Percentiles rank a stretch among this genome's conserved stretches.
phyloP scores from a whole-genome alignment of 306 rosid genomes.

The Fragaria ananassa region DNA sequence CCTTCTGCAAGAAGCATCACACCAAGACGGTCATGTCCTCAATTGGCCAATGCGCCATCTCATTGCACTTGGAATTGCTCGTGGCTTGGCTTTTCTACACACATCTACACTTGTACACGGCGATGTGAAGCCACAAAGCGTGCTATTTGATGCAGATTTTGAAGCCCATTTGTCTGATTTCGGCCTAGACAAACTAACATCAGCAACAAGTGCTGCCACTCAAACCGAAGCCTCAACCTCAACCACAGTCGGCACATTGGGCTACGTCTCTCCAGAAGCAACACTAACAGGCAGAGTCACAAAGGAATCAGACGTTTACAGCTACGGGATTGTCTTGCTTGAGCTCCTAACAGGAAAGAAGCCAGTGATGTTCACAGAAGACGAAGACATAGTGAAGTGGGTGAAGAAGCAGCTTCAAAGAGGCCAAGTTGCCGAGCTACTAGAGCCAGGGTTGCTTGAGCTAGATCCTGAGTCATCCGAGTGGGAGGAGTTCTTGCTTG shows the following conservation, averaged over 20 bases:
- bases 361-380: constrained; percentile 86
- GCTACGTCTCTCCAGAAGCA: constrained; percentile 84
- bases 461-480: constrained; percentile 94
- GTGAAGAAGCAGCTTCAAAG: constrained; percentile 82
- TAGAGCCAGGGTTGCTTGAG: constrained; percentile 90
- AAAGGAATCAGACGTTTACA: constrained; percentile 84
- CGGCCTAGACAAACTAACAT: constrained; percentile 62
- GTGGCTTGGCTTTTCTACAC: constrained; percentile 87
- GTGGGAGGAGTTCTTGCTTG: constrained; percentile 93
- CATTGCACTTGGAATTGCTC: constrained; percentile 88
- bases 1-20: constrained; percentile 97
- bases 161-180: constrained; percentile 95
- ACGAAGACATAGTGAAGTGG: constrained; percentile 96
- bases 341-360: constrained; percentile 86
- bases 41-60: constrained; percentile 99
- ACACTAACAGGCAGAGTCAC: constrained; percentile 70
- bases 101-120: constrained; percentile 69
- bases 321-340: constrained; percentile 80
- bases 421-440: constrained; percentile 80
- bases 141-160: constrained; percentile 89
- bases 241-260: constrained; percentile 68
- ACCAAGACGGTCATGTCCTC: constrained; percentile 94
- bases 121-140: constrained; percentile 75
- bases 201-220: constrained; percentile 16
- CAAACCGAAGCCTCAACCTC: constrained; percentile 71